Base-by-base conservation (phyloP, 2,329 filamentous ascomycete genomes). In the Lachnellula cervina region DNA sequence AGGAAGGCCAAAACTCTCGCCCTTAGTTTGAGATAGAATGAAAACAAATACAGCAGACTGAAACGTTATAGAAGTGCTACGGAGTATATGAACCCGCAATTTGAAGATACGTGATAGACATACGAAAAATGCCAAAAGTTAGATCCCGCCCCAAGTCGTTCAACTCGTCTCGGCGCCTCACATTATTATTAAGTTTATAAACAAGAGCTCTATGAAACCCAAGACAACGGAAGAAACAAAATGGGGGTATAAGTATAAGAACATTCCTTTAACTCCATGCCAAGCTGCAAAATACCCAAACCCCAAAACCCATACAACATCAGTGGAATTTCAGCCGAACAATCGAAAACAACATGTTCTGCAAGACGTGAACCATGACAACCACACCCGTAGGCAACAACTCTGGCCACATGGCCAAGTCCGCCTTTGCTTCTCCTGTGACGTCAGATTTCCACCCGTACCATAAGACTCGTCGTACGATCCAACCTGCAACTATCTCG, bases 301-400 rank as follows among this genome's bases (percentile, higher is more conserved):
- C 43, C 50, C 47, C n/a, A n/a, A 56, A 19, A 38, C 7, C 38
- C 48, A 23, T 51, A 34, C 28, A 25, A 11, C 25, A 52, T 65
- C 56, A 69, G 53, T 67, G 63, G 56, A 88, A 87, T 60, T 81
- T 78, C 65, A 88, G 71, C 60, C 84, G 77, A 37, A 87, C 80
- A 64, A 88, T 87, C 46, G 82, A 84, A 71, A 88, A 87, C 54
- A 88, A 70, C 84, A 88, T 88, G 68, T 87, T 88, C 72, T 88
- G 84, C 70, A 87, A 67, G 50, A 87, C 84, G 64, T 88, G 84
- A 68, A 87, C 72, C 73, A 82, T 83, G 21, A 87, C 84, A 21
- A 81, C 82, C 19, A 85, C 80, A 53, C 81, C 81, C 3, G 84
- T 86, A 17, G 84, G 84, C 64, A 88, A 70, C 64, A 88, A 70